phyloP scores from a whole-genome alignment of 805 yeast genomes.

The Aciculoconidium aculeatum region DNA sequence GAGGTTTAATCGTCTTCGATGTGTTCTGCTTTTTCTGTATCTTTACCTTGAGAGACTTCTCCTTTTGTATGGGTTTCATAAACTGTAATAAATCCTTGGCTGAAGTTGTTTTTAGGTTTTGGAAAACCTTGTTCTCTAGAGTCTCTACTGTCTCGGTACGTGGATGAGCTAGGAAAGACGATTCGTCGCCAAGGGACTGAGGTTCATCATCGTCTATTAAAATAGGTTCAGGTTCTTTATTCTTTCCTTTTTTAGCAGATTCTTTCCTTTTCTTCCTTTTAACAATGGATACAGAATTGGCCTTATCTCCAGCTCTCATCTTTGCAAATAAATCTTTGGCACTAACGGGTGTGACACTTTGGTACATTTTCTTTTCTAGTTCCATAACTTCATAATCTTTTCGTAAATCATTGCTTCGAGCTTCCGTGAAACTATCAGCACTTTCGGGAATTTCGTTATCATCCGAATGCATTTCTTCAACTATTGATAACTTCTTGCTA shows the following conservation, averaged over 20 bases:
- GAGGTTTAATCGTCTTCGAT: too few relatives aligned
- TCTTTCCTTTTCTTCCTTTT: constrained; percentile 4
- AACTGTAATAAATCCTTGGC: constrained; percentile 49
- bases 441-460: constrained; percentile 6
- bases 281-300: too few relatives aligned
- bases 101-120: constrained; percentile 17
- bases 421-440: constrained; percentile 9
- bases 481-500: too few relatives aligned
- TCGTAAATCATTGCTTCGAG: constrained; percentile 9
- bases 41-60: constrained; percentile 1
- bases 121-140: constrained; percentile 18
- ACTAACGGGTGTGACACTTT: constrained; percentile 12
- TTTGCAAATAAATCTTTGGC: constrained; percentile 16
- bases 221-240: constrained; percentile 1
- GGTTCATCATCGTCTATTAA: constrained; percentile 3
- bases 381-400: constrained; percentile 17
- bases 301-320: too few relatives aligned
- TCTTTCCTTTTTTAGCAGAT: not conserved
- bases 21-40: constrained; percentile 2
- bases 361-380: constrained; percentile 17
- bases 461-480: too few relatives aligned
- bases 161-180: not conserved
- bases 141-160: constrained; percentile 1
- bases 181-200: not conserved
- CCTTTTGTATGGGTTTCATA: constrained; percentile 17